Percentiles rank a stretch among this genome's conserved stretches.
Conservation (phyloP, 805 yeast genomes). For the Metschnikowia picachoensis region DNA sequence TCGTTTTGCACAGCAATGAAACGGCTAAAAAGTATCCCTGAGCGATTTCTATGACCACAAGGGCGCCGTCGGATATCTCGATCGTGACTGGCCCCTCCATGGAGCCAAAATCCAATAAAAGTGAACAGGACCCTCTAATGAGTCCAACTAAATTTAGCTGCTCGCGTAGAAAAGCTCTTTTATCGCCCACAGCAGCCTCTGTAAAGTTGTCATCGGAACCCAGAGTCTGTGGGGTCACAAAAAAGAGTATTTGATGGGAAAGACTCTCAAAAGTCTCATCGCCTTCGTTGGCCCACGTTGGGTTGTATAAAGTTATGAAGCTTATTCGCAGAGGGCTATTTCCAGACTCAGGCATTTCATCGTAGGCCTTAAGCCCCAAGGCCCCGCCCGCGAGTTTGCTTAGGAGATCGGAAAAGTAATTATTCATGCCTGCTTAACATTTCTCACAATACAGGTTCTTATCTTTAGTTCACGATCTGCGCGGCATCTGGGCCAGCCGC, state of each 20-base stretch:
- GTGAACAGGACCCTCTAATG: constrained; percentile 33
- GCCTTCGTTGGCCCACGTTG: constrained; percentile 21
- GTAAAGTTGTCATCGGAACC: constrained; percentile 2
- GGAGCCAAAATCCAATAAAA: constrained; percentile 25
- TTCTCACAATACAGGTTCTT: constrained; percentile 2
- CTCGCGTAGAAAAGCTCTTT: constrained; percentile 12
- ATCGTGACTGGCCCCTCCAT: constrained; percentile 20
- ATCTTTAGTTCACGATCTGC: neutral
- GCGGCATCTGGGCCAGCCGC: too few species aligned
- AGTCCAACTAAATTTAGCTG: constrained; percentile 33
- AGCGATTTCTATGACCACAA: constrained; percentile 25
- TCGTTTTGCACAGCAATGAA: constrained; percentile 18
- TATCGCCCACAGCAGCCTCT: neutral
- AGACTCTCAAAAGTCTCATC: constrained; percentile 30
- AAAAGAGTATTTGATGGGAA: constrained; percentile 32
- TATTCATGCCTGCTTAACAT: constrained; percentile 19
- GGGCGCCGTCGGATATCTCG: constrained; percentile 24
- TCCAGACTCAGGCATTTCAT: constrained; percentile 1
- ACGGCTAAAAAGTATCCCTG: constrained; percentile 26
- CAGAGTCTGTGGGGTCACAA: constrained; percentile 17
- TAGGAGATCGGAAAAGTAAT: constrained; percentile 30
- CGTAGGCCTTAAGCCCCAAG: constrained; percentile 7
- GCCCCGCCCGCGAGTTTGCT: constrained; percentile 22
- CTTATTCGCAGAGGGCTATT: constrained; percentile 13
- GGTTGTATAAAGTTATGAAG: constrained; percentile 33